Evolutionary conservation across 1,284 basidiomycete species (phyloP), one percentile per base, ranked within the genome.

Genomic region (Fistulinella staudtii): DNA sequence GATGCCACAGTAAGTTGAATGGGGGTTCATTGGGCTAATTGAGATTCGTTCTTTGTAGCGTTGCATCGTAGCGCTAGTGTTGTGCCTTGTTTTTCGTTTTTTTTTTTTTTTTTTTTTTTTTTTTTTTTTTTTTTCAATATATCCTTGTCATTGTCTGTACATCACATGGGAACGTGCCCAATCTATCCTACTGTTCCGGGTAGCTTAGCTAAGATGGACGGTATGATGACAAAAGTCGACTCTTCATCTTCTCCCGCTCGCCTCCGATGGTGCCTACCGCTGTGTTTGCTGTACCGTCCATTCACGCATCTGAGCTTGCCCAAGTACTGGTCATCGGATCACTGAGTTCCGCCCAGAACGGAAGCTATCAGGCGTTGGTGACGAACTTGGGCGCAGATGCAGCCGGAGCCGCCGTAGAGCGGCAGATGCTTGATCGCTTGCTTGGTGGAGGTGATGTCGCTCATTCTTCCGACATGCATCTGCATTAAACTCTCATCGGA

Each of bases 391-490:
- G 80, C 63, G 61, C 65, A 45, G 71, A 44, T 60, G 21, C 47
- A 17, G 28, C 24, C 18, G 46, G 71, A 14, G 64, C 75, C 47
- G 60, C 65, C 29, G 80, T 87, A 31, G 85, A 89, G 54, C 79
- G 74, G 53, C 79, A 88, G 59, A 79, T 90, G 69, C 66, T 89
- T 25, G 88, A 90, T 60, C 73, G 87, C 51, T 65, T 90, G 45
- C 68, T 89, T 17, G 88, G 86, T 63, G 74, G 76, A 72, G 87
- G 87, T 89, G 57, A 37, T 70, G 24, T 45, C 39, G 21, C 48
- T 41, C 41, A 45, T 34, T 49, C n/a, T 39, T 47, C 37, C 37
- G 48, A 27, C 18, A 11, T 30, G 50, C 23, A n/a, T 5, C 24
- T n/a, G 7, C 31, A 43, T 46, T 55, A 45, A 63, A 35, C 46